These are phyloP conservation scores for Aciculosporium take DNA, from an alignment of 2,329 filamentous ascomycete genomes.

Conservation along the genomic window DNA sequence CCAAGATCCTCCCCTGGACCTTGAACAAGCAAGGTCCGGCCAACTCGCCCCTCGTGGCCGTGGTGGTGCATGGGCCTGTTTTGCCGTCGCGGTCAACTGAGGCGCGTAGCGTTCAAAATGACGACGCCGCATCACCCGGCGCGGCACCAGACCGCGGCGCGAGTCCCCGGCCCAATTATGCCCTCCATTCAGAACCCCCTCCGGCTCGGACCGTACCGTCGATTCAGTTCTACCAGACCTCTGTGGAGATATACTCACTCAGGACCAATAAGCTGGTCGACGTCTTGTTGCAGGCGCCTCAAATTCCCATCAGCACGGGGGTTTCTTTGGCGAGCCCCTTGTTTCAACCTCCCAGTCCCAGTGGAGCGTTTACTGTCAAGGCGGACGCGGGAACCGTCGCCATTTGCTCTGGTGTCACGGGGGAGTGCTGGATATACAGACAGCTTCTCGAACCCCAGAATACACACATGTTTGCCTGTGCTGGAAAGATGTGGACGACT, in stretches of 20 bases:
- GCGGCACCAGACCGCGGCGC: constrained; percentile 27
- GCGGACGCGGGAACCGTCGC: constrained; percentile 58
- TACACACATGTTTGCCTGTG: constrained; percentile 42
- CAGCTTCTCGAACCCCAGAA: constrained; percentile 32
- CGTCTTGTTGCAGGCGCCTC: constrained; percentile 58
- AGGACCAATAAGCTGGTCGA: constrained; percentile 57
- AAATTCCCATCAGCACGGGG: constrained; percentile 40
- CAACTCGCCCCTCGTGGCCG: constrained; percentile 59
- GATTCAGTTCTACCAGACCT: constrained; percentile 63
- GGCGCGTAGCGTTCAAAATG: constrained; percentile 21
- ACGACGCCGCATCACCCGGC: constrained; percentile 22
- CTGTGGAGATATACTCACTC: constrained; percentile 79
- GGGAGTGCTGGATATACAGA: constrained; percentile 71
- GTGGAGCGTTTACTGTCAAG: constrained; percentile 59
- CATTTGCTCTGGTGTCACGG: constrained; percentile 67
- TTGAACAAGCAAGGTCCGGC: constrained; percentile 36
- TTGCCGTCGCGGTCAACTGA: constrained; percentile 28
- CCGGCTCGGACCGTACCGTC: constrained; percentile 20
- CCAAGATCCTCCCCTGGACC: constrained; percentile 67
- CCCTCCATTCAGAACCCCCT: constrained; percentile 23
- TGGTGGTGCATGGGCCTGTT: constrained; percentile 67
- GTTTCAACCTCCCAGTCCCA: constrained; percentile 54
- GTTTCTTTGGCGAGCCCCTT: constrained; percentile 45
- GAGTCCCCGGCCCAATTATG: constrained; percentile 26
- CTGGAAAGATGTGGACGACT: constrained; percentile 86